Conservation (phyloP, 345 rosid species). For the Populus tremula region DNA sequence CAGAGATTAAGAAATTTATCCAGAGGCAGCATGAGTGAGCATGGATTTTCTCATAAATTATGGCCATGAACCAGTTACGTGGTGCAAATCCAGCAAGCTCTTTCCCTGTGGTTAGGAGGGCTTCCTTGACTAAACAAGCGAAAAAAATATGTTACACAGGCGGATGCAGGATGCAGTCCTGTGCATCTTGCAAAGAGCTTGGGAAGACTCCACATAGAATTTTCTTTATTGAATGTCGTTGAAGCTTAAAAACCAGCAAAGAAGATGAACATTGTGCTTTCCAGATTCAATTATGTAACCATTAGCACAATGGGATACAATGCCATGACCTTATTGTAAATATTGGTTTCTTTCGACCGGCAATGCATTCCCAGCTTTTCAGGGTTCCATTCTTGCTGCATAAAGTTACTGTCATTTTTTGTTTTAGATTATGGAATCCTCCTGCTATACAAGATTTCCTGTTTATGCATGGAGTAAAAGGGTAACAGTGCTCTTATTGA, state of each 20-base stretch:
- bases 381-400: background rate
- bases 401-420: too few relatives aligned
- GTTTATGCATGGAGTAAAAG: background rate
- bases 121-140: background rate
- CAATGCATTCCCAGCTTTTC: background rate
- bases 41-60: conserved; percentile 38
- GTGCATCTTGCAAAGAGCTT: background rate
- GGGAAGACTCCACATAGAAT: background rate
- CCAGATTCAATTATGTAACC: background rate
- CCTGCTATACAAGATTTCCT: background rate
- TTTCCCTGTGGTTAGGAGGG: background rate
- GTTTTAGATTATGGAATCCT: background rate
- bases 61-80: conserved; percentile 31
- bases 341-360: background rate
- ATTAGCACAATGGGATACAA: background rate
- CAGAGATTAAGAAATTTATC: conserved; percentile 46
- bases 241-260: background rate
- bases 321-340: background rate
- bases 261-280: background rate
- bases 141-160: too few relatives aligned
- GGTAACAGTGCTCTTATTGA: too few relatives aligned
- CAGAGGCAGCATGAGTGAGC: conserved; percentile 55
- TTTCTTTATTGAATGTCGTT: background rate
- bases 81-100: background rate
- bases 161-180: background rate